These are phyloP conservation scores for Bimuria novae-zelandiae DNA, from an alignment of 2,329 filamentous ascomycete species.

Conservation along the genomic window DNA sequence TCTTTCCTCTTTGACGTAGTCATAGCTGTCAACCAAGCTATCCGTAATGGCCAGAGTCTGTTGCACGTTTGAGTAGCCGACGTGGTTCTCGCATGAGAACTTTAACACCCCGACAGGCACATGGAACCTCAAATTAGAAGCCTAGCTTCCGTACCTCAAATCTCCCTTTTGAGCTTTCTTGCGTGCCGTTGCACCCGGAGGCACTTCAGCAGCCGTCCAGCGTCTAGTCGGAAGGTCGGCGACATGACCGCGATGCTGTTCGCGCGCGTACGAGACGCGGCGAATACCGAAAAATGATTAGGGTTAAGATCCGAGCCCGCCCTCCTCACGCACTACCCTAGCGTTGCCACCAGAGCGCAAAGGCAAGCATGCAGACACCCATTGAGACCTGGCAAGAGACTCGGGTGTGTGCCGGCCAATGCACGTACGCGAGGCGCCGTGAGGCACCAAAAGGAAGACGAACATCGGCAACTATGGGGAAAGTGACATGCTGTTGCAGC, in stretches of 20 bases:
- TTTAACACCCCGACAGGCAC: constrained; percentile 74
- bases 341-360: constrained; percentile 45
- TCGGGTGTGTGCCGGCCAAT: constrained; percentile 58
- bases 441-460: constrained; percentile 67
- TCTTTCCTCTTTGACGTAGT: constrained; percentile 51
- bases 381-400: constrained; percentile 63
- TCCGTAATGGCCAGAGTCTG: constrained; percentile 68
- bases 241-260: constrained; percentile 58
- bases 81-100: constrained; percentile 76
- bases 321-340: constrained; percentile 56
- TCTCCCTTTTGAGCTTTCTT: constrained; percentile 45
- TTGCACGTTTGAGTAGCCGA: constrained; percentile 74
- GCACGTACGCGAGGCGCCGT: constrained; percentile 48
- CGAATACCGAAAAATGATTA: constrained; percentile 75
- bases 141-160: constrained; percentile 53
- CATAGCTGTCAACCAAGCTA: constrained; percentile 56
- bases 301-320: constrained; percentile 94
- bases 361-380: constrained; percentile 47
- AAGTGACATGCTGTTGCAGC: constrained; percentile 68
- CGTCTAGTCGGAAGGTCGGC: constrained; percentile 71
- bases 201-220: constrained; percentile 25
- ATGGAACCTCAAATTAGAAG: constrained; percentile 65
- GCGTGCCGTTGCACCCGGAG: constrained; percentile 23
- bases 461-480: constrained; percentile 77
- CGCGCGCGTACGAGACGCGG: constrained; percentile 51